Base-by-base conservation (phyloP, 176 grass and related monocot species). In the Oryza longistaminata region DNA sequence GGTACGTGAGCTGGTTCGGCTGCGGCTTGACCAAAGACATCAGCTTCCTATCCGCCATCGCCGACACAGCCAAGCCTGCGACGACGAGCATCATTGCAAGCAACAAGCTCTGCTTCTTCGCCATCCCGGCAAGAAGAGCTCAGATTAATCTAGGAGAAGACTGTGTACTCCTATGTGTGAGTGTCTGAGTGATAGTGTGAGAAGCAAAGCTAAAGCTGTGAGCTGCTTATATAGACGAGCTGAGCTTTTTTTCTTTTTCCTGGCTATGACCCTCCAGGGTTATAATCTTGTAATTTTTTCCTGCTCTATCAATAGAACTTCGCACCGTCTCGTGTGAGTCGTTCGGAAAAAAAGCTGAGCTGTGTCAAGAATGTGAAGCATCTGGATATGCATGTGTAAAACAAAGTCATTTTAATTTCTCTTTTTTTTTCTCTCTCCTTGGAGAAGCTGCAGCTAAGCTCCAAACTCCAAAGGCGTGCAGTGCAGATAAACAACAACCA, bases 1-100 rank as follows among this genome's bases (percentile, higher is more conserved):
- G 93, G 82, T 95, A 95, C 17, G 90, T 92, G 0, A 95, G 81
- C 14, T 75, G 85, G 69, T 91, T 82, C 22, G 86, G 83, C 73
- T 85, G 73, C 11, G 85, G 90, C 43, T 90, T 82, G 70, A 88
- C 85, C 1, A 94, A 64, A 61, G 50, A 80, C 45, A 85, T 64
- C 21, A 93, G 85, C 78, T 85, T 90, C 70, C 92, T 92, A 8
- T 74, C 70, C 25, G 42, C 75, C 44, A 13, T 19, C 2, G 90
- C 68, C 2, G 79, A 13, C 24, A 21, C 9, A 11, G 75, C 71
- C 58, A 87, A 49, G 66, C 14, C 43, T 3, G 79, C 2, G 77
- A 82, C 64, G 3, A 92, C 34, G 29, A 31, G 29, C 76, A 13
- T 43, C 44, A 60, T 43, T 39, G 90, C 61, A 4, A 89, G 65